phyloP scores from a whole-genome alignment of 2,329 filamentous ascomycete species.

The Colletotrichum shisoi region DNA sequence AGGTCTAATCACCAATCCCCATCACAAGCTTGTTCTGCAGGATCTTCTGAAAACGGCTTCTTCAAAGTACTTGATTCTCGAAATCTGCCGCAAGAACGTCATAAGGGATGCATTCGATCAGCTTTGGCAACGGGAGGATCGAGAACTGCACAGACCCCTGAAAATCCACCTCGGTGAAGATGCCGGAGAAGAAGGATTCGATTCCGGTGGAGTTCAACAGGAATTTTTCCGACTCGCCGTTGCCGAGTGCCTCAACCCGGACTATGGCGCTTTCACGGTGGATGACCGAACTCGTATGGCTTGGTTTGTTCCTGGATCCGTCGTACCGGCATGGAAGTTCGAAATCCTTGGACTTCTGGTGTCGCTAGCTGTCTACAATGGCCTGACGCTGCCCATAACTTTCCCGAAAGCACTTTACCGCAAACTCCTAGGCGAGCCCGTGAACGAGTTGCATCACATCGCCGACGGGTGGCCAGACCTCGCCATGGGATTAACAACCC shows the following conservation, averaged over 20 bases:
- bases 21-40: conserved; percentile 68
- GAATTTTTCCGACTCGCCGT: conserved; percentile 92
- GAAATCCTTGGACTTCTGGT: conserved; percentile 88
- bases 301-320: conserved; percentile 85
- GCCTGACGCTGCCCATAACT: conserved; percentile 86
- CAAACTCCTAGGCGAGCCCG: conserved; percentile 74
- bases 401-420: conserved; percentile 87
- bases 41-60: conserved; percentile 72
- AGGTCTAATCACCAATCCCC: conserved; percentile 63
- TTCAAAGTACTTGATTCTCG: conserved; percentile 74
- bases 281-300: conserved; percentile 79
- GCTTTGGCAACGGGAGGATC: conserved; percentile 83
- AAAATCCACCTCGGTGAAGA: conserved; percentile 88
- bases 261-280: conserved; percentile 81
- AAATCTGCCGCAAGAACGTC: conserved; percentile 72
- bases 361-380: conserved; percentile 91
- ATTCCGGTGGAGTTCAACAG: conserved; percentile 94
- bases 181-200: conserved; percentile 84
- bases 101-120: conserved; percentile 82
- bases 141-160: conserved; percentile 82
- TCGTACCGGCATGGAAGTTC: conserved; percentile 87
- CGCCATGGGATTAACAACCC: conserved; percentile 73
- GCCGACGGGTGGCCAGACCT: conserved; percentile 87
- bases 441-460: conserved; percentile 77
- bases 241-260: conserved; percentile 77